Evolutionary conservation across 345 rosid genomes (phyloP).

Genomic region (Corchorus olitorius): DNA sequence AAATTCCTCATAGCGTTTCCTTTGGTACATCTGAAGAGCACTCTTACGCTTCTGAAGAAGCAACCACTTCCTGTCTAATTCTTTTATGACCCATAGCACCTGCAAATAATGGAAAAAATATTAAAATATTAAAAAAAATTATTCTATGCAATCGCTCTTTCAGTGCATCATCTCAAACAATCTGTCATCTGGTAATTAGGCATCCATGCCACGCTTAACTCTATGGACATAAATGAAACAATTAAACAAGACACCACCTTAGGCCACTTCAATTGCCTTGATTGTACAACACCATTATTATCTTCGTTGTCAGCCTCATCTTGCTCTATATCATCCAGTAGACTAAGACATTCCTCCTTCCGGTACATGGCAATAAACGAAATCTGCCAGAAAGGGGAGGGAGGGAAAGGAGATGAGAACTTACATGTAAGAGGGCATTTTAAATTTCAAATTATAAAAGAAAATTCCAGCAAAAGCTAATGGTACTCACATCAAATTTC

Average conservation of each 20-base stretch:
- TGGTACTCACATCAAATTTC: slow-evolving; percentile 79
- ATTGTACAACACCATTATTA: slow-evolving; percentile 40
- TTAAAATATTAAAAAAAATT: background rate
- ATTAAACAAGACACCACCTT: slow-evolving; percentile 52
- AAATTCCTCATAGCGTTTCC: slow-evolving; percentile 75
- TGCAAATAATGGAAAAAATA: slow-evolving; percentile 12
- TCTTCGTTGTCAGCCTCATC: slow-evolving; percentile 47
- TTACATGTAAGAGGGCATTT: slow-evolving; percentile 12
- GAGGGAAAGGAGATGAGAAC: background rate
- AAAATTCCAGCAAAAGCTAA: slow-evolving; percentile 3
- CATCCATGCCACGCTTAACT: background rate
- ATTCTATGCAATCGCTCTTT: background rate
- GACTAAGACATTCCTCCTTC: slow-evolving; percentile 80
- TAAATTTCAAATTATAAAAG: background rate
- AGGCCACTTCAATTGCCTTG: slow-evolving; percentile 68
- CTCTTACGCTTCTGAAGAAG: slow-evolving; percentile 89
- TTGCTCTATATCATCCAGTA: slow-evolving; percentile 55
- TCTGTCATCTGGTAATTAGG: background rate
- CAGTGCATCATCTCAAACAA: background rate
- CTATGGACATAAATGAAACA: background rate
- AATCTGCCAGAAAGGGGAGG: slow-evolving; percentile 44
- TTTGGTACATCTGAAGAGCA: slow-evolving; percentile 70
- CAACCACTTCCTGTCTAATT: slow-evolving; percentile 87
- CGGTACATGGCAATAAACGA: slow-evolving; percentile 92
- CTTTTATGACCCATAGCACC: slow-evolving; percentile 87